These are phyloP conservation scores for Cyclocybe aegerita DNA, from an alignment of 768 basidiomycete genomes.

Conservation along the genomic window DNA sequence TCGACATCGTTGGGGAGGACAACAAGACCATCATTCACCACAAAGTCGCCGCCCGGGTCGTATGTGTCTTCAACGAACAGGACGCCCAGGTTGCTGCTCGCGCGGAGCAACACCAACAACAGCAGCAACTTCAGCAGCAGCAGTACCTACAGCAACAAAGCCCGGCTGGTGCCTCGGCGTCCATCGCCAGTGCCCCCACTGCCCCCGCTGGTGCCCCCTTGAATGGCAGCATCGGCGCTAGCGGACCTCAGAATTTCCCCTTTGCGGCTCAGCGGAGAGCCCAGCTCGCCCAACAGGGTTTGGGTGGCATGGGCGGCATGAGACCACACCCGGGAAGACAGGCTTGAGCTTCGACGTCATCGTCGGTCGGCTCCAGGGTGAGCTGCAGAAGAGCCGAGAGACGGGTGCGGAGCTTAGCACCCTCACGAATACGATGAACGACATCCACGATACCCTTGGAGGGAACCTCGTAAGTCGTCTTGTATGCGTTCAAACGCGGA, in stretches of 20 bases:
- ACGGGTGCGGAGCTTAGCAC: slow-evolving; percentile 84
- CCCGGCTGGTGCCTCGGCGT: no score
- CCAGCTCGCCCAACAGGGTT: slow-evolving; percentile 55
- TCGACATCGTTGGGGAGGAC: slow-evolving; percentile 97
- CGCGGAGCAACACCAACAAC: slow-evolving; percentile 68
- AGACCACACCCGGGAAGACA: slow-evolving; percentile 77
- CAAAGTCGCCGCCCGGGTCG: slow-evolving; percentile 92
- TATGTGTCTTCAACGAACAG: slow-evolving; percentile 84
- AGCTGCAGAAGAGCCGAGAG: slow-evolving; percentile 92
- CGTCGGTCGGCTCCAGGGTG: slow-evolving; percentile 81
- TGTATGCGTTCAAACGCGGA: neutral
- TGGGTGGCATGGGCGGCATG: slow-evolving; percentile 76
- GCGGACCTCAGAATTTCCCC: no score
- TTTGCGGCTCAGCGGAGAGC: slow-evolving; percentile 47
- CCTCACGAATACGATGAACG: slow-evolving; percentile 74
- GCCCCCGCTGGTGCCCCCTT: no score
- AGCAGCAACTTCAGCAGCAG: no score
- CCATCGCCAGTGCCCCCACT: slow-evolving; percentile 10
- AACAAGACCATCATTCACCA: slow-evolving; percentile 97
- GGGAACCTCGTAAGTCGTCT: slow-evolving; percentile 66
- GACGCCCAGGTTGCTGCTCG: slow-evolving; percentile 78
- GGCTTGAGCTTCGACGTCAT: slow-evolving; percentile 93
- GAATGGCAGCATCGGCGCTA: no score
- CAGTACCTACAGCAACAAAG: no score
- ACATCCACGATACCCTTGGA: slow-evolving; percentile 89